phyloP scores from a whole-genome alignment of 1,139 yeast genomes.

The Sugiyamaella xylanicola region DNA sequence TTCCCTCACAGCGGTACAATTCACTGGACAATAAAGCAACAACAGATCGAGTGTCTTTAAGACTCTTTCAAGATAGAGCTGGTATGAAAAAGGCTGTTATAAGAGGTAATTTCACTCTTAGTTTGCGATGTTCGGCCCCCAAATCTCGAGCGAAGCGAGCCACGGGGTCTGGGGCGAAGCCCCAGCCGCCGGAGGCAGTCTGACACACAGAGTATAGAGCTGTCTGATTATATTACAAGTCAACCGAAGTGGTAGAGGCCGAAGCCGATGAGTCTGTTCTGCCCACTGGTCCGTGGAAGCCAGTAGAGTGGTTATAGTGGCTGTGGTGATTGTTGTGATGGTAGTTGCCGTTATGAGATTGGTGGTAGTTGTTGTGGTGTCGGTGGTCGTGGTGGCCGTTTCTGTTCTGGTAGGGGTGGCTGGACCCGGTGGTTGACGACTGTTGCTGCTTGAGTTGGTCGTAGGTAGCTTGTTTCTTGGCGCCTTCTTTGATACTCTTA shows the following conservation, averaged over 20 bases:
- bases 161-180: not conserved
- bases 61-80: no score
- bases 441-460: conserved; percentile 18
- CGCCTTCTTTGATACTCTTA: conserved; percentile 38
- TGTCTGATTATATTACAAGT: conserved; percentile 2
- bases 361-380: conserved; percentile 6
- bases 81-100: no score
- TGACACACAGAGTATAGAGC: not conserved
- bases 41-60: no score
- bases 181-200: not conserved
- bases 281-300: conserved; percentile 10
- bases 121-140: no score
- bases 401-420: conserved; percentile 8
- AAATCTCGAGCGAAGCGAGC: not conserved
- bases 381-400: conserved; percentile 13
- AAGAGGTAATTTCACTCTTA: no score
- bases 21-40: no score
- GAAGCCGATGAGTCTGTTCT: conserved; percentile 8
- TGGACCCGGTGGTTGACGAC: not conserved
- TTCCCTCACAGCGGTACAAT: no score
- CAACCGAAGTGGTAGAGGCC: conserved; percentile 11
- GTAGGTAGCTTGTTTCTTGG: conserved; percentile 29
- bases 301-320: not conserved
- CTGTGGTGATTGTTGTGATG: conserved; percentile 5
- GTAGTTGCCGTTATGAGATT: conserved; percentile 1